Evolutionary conservation across 768 basidiomycete species (phyloP).

Genomic region (Kwoniella pini): DNA sequence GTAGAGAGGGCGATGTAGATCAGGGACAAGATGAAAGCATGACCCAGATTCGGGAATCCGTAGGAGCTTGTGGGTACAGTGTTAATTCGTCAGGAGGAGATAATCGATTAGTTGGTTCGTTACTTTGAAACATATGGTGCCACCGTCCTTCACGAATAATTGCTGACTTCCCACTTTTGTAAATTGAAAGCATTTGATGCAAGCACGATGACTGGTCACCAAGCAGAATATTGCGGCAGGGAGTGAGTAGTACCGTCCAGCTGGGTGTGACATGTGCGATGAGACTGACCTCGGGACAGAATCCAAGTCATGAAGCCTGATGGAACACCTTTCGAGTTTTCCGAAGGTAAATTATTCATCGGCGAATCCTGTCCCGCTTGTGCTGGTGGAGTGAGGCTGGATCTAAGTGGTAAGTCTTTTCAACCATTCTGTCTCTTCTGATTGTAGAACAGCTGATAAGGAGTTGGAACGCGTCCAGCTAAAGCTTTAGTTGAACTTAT

Average conservation of each 20-base stretch:
- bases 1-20: background rate
- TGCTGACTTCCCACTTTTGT: background rate
- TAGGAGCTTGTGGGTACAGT: background rate
- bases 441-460: too few relatives aligned
- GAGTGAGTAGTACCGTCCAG: conserved; percentile 7
- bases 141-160: background rate
- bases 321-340: conserved; percentile 3
- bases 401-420: conserved; percentile 19
- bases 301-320: conserved; percentile 9
- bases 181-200: background rate
- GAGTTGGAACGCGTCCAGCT: too few relatives aligned
- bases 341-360: conserved; percentile 13
- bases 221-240: conserved; percentile 5
- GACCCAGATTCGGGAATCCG: too few relatives aligned
- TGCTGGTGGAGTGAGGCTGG: background rate
- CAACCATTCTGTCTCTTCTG: too few relatives aligned
- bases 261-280: background rate
- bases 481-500: too few relatives aligned
- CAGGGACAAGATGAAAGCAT: too few relatives aligned
- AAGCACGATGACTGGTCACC: background rate
- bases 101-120: background rate
- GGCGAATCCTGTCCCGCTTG: conserved; percentile 15
- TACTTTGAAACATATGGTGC: background rate
- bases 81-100: background rate
- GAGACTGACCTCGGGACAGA: too few relatives aligned